These are phyloP conservation scores for Adiantum capillusveneris DNA, from an alignment of 75 land plant species.

Conservation along the genomic window DNA sequence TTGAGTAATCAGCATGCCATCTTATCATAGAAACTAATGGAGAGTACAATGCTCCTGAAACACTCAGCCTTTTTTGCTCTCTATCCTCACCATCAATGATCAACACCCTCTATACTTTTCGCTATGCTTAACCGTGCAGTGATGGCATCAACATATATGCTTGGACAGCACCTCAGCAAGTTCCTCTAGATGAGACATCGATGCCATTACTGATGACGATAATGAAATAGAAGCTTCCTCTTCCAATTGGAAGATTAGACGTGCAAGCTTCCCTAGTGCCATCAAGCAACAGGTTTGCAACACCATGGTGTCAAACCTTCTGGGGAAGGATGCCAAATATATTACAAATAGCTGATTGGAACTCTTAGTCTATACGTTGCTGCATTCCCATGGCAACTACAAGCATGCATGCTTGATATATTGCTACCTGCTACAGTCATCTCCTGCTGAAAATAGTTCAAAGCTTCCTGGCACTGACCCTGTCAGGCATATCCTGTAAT, in stretches of 20 bases:
- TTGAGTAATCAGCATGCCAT: slow-evolving; percentile 78
- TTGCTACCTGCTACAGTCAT: too few relatives aligned
- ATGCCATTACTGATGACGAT: slow-evolving; percentile 30
- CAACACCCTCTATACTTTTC: slow-evolving; percentile 59
- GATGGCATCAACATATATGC: slow-evolving; percentile 62
- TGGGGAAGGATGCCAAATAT: slow-evolving; percentile 84
- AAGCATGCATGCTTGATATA: too few relatives aligned
- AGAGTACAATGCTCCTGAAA: slow-evolving; percentile 35
- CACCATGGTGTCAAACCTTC: slow-evolving; percentile 93
- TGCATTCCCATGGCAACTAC: too few relatives aligned
- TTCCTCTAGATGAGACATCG: slow-evolving; percentile 50
- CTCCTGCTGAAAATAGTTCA: too few relatives aligned
- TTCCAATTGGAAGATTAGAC: slow-evolving; percentile 51
- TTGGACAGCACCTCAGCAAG: slow-evolving; percentile 71
- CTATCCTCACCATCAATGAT: slow-evolving; percentile 19
- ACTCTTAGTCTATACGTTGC: too few relatives aligned
- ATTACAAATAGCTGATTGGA: slow-evolving; percentile 53
- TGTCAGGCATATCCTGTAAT: too few relatives aligned
- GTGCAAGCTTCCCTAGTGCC: slow-evolving; percentile 75
- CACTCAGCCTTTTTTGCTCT: slow-evolving; percentile 31
- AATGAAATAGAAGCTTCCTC: slow-evolving; percentile 42
- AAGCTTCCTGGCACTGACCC: too few relatives aligned
- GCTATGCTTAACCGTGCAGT: slow-evolving; percentile 65
- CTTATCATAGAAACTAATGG: slow-evolving; percentile 57
- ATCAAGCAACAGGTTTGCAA: slow-evolving; percentile 56